Percentiles rank a stretch among this genome's conserved stretches.
These are phyloP conservation scores for Candida vartiovaarae DNA, from an alignment of 805 yeast genomes.

Conservation along the genomic window DNA sequence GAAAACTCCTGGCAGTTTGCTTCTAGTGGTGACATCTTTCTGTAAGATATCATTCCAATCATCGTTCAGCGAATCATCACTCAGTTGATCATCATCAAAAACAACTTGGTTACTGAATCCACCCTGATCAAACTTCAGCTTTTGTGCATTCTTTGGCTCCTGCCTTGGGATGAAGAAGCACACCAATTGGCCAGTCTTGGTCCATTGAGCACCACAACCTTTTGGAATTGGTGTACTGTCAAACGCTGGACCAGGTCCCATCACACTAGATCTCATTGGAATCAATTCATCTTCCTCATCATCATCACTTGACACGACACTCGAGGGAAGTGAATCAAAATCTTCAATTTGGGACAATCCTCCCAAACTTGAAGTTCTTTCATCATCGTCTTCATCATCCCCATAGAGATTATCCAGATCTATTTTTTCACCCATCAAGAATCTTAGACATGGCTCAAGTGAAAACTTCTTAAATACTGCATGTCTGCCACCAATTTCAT, in stretches of 20 bases:
- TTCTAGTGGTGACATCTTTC: conserved; percentile 43
- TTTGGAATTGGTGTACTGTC: conserved; percentile 90
- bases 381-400: conserved; percentile 32
- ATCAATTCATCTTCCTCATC: conserved; percentile 27
- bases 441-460: conserved; percentile 72
- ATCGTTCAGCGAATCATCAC: conserved; percentile 54
- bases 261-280: conserved; percentile 8
- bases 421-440: conserved; percentile 75
- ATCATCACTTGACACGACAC: conserved; percentile 14
- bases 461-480: conserved; percentile 58
- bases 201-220: conserved; percentile 91
- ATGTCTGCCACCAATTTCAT: conserved; percentile 49
- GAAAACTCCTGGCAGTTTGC: conserved; percentile 42
- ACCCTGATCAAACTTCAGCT: conserved; percentile 46
- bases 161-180: conserved; percentile 66
- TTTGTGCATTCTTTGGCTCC: conserved; percentile 31
- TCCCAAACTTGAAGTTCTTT: conserved; percentile 1
- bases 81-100: conserved; percentile 22
- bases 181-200: conserved; percentile 67
- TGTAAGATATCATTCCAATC: conserved; percentile 63
- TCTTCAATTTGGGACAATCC: conserved; percentile 27
- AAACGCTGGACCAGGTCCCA: conserved; percentile 23
- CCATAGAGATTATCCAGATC: conserved; percentile 31
- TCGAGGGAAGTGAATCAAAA: conserved; percentile 25
- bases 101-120: conserved; percentile 36